Conservation (phyloP, 345 rosid genomes). For the Melastoma malabathricum region DNA sequence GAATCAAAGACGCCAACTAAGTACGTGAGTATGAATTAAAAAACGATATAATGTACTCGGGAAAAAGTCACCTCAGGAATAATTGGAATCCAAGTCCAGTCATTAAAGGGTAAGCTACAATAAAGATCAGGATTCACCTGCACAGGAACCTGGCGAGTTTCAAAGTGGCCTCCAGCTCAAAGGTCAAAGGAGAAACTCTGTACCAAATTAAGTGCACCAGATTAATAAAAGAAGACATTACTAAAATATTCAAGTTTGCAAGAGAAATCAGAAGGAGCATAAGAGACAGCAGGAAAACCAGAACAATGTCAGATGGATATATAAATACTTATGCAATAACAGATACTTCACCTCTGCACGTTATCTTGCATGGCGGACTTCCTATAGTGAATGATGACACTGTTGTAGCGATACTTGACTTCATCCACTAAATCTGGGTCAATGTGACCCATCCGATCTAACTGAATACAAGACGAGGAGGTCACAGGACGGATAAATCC, state of each 20-base stretch:
- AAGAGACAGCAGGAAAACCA: neutral
- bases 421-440: conserved; percentile 76
- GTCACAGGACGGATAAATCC: conserved; percentile 7
- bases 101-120: neutral
- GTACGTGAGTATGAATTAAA: too few species aligned
- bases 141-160: conserved; percentile 95
- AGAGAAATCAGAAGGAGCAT: neutral
- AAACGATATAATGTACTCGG: too few species aligned
- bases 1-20: too few species aligned
- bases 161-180: conserved; percentile 92
- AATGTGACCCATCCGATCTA: conserved; percentile 62
- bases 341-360: conserved; percentile 53
- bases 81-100: too few species aligned
- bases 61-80: too few species aligned
- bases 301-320: too few species aligned
- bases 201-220: conserved; percentile 11
- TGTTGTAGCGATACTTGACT: conserved; percentile 62
- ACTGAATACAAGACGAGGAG: conserved; percentile 32
- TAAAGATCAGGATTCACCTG: conserved; percentile 36
- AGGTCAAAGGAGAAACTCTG: conserved; percentile 96
- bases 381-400: conserved; percentile 73
- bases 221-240: too few species aligned
- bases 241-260: too few species aligned
- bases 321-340: neutral
- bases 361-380: conserved; percentile 91